Base-by-base conservation (phyloP, 1,284 basidiomycete species). In the Sporisorium exsertum region DNA sequence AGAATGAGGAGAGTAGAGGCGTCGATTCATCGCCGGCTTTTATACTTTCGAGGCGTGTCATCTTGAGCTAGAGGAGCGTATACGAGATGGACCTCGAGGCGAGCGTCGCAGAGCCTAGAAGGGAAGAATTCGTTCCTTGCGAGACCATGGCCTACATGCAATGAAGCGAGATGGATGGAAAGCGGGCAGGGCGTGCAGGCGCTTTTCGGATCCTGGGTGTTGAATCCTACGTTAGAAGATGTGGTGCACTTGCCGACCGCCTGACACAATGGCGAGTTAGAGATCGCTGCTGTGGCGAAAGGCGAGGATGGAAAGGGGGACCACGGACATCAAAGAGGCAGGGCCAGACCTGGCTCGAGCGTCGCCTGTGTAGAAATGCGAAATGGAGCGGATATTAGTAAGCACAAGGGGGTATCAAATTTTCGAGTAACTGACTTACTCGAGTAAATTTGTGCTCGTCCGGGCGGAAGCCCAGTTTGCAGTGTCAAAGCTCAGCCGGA, bases 11-110 rank as follows among this genome's bases (percentile, higher is more conserved):
- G 26, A 63, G 45, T 10, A 69, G 55, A n/a, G 26, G 47, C 3
- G 58, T 26, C 18, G 69, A 65, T 62, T 65, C 69, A 43, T 45
- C 35, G 50, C 26, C 37, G 4, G 33, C 55, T 62, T 62, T 71
- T 71, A 65, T 65, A 58, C 53, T 59, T 54, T 54, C 12, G 5
- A 50, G 13, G 5, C 22, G 40, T 6, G 16, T n/a, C 66, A 63
- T 69, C 29, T 12, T 46, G 47, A 15, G 15, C 20, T 5, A 32
- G 1, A n/a, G 16, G 18, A 49, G 27, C 2, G 47, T n/a, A 0
- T n/a, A 8, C n/a, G 47, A 22, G 27, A 32, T 3, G 26, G 16
- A 22, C 22, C 9, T 26, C 22, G 12, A 1, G 16, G 20, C 46
- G 15, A 29, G 26, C 24, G 16, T 32, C 2, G 3, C 37, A n/a